Conservation (phyloP, 1,284 basidiomycete genomes). For the Coniferiporia sulphurascens region DNA sequence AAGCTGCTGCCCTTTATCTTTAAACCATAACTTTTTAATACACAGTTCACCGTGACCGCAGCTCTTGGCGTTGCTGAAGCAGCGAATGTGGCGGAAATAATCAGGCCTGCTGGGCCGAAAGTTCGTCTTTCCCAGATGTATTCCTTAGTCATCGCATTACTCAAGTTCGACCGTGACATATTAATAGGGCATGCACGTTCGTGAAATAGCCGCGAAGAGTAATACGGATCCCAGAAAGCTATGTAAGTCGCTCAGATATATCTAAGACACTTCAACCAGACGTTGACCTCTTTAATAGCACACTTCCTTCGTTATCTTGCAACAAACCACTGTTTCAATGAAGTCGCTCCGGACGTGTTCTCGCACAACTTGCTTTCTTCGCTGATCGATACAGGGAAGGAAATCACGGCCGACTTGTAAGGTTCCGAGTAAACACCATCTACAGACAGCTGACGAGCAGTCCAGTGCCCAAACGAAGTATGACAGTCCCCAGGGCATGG, state of each 20-base stretch:
- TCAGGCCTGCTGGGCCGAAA: constrained; percentile 31
- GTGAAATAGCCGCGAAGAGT: constrained; percentile 23
- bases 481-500: constrained; percentile 17
- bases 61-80: constrained; percentile 28
- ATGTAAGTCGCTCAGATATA: constrained; percentile 15
- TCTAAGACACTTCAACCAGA: background rate
- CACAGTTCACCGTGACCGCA: constrained; percentile 17
- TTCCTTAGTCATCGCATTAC: too few species aligned
- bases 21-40: background rate
- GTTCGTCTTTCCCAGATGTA: constrained; percentile 16
- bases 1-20: background rate
- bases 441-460: background rate
- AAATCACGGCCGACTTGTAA: constrained; percentile 18
- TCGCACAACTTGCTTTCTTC: constrained; percentile 26
- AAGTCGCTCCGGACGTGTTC: constrained; percentile 26
- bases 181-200: constrained; percentile 25
- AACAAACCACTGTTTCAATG: constrained; percentile 25
- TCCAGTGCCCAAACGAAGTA: constrained; percentile 14
- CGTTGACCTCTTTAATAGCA: constrained; percentile 11
- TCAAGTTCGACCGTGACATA: background rate
- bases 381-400: constrained; percentile 26
- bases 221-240: constrained; percentile 24
- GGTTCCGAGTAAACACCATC: background rate
- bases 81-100: constrained; percentile 33
- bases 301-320: constrained; percentile 22